A percentile compares a stretch with the other conserved stretches of the same genome.
Evolutionary conservation across 2,329 filamentous ascomycete genomes (phyloP).

Genomic region (Apiospora pterosperma): DNA sequence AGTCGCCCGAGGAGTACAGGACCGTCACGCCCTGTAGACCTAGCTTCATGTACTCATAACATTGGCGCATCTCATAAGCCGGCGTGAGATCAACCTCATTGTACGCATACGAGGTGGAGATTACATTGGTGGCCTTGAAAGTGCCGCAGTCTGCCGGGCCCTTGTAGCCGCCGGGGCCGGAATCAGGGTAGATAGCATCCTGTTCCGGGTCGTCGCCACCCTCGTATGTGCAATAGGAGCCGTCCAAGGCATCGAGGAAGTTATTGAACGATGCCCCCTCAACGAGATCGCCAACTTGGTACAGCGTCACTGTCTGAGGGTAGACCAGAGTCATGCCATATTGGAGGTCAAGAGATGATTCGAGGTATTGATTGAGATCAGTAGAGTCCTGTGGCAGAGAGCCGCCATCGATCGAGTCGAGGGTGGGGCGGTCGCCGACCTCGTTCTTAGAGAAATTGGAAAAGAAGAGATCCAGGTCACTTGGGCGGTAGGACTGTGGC

Average conservation of each 20-base stretch:
- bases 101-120: conserved; percentile 44
- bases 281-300: conserved; percentile 9
- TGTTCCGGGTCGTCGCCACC: conserved; percentile 34
- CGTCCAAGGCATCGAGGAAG: conserved; percentile 41
- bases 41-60: conserved; percentile 40
- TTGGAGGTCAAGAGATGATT: conserved; percentile 25
- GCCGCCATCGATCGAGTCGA: conserved; percentile 23
- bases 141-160: conserved; percentile 15
- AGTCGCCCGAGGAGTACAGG: conserved; percentile 35
- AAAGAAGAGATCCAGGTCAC: conserved; percentile 28
- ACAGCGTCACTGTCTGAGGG: conserved; percentile 30
- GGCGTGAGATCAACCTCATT: conserved; percentile 41
- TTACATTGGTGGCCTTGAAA: conserved; percentile 44
- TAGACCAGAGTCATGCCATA: conserved; percentile 34
- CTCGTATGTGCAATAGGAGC: conserved; percentile 42
- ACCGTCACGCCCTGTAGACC: conserved; percentile 34
- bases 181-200: conserved; percentile 43
- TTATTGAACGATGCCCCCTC: conserved; percentile 28
- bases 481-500: conserved; percentile 27
- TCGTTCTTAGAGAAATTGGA: conserved; percentile 12
- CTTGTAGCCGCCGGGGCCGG: conserved; percentile 37
- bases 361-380: conserved; percentile 31
- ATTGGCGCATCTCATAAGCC: conserved; percentile 40
- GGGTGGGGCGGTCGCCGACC: conserved; percentile 20
- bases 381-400: conserved; percentile 7